phyloP scores from a whole-genome alignment of 2,329 filamentous ascomycete species.

The Claviceps purpurea region DNA sequence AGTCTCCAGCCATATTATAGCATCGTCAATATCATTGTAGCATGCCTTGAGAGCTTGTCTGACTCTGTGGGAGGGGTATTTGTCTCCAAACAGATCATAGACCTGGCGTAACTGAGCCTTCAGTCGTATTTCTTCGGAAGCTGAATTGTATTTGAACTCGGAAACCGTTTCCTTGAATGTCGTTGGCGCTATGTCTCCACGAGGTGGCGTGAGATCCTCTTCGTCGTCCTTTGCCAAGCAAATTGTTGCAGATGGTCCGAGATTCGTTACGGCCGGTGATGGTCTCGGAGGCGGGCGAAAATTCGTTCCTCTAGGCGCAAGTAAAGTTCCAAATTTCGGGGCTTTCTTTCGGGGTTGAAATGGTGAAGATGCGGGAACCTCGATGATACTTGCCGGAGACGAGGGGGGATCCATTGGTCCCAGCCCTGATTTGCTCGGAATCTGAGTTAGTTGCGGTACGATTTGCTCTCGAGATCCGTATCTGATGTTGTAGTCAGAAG shows the following conservation, averaged over 20 bases:
- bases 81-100: constrained; percentile 21
- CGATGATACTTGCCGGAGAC: constrained; percentile 40
- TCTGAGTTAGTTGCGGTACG: constrained; percentile 33
- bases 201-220: constrained; percentile 31
- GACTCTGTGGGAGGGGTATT: constrained; percentile 17
- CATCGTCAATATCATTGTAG: constrained; percentile 22
- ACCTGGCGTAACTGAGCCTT: constrained; percentile 22
- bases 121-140: constrained; percentile 24
- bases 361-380: constrained; percentile 85
- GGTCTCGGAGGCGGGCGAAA: constrained; percentile 40
- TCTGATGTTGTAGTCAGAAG: constrained; percentile 20
- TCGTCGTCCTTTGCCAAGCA: constrained; percentile 38
- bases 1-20: constrained; percentile 18
- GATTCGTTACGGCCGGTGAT: constrained; percentile 10
- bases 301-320: constrained; percentile 64
- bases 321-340: constrained; percentile 35
- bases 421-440: constrained; percentile 28
- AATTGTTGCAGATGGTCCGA: constrained; percentile 27
- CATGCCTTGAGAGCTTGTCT: constrained; percentile 20
- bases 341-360: constrained; percentile 28
- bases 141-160: constrained; percentile 34
- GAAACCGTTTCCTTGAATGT: constrained; percentile 31
- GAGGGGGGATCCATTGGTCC: constrained; percentile 19
- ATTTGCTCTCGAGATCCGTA: constrained; percentile 11
- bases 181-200: constrained; percentile 51